Evolutionary conservation across 768 basidiomycete genomes (phyloP).

Genomic region (Strobilomyces dryophilus): DNA sequence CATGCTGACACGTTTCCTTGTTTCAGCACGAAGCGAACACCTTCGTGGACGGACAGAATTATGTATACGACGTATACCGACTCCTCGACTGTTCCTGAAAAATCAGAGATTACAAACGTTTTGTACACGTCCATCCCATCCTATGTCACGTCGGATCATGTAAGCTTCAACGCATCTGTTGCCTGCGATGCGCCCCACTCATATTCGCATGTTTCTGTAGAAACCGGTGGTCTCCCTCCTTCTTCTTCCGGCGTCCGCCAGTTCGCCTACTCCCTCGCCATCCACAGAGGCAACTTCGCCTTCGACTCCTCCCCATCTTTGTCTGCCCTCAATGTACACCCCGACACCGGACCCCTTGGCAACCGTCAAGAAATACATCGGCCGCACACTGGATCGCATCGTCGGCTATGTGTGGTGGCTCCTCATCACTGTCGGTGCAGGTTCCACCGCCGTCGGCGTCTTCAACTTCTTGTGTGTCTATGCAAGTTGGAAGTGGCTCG

Average conservation of each 20-base stretch:
- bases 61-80: slow-evolving; percentile 78
- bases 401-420: slow-evolving; percentile 81
- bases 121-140: slow-evolving; percentile 79
- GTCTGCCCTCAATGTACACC: slow-evolving; percentile 46
- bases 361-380: slow-evolving; percentile 55
- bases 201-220: slow-evolving; percentile 32
- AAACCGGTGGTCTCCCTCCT: slow-evolving; percentile 86
- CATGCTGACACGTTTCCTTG: neutral
- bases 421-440: slow-evolving; percentile 71
- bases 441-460: slow-evolving; percentile 63
- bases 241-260: slow-evolving; percentile 46
- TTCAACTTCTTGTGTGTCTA: slow-evolving; percentile 71
- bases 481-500: slow-evolving; percentile 57
- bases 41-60: slow-evolving; percentile 93
- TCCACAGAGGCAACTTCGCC: slow-evolving; percentile 24
- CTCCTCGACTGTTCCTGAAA: slow-evolving; percentile 45
- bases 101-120: slow-evolving; percentile 56
- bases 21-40: slow-evolving; percentile 61
- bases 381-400: slow-evolving; percentile 64
- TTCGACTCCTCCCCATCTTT: slow-evolving; percentile 37
- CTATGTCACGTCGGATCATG: slow-evolving; percentile 89
- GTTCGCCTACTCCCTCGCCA: slow-evolving; percentile 17
- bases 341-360: slow-evolving; percentile 54
- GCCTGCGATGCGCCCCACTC: neutral
- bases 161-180: slow-evolving; percentile 32